These are phyloP conservation scores for Sutorius eximius DNA, from an alignment of 1,284 basidiomycete species.

Conservation along the genomic window DNA sequence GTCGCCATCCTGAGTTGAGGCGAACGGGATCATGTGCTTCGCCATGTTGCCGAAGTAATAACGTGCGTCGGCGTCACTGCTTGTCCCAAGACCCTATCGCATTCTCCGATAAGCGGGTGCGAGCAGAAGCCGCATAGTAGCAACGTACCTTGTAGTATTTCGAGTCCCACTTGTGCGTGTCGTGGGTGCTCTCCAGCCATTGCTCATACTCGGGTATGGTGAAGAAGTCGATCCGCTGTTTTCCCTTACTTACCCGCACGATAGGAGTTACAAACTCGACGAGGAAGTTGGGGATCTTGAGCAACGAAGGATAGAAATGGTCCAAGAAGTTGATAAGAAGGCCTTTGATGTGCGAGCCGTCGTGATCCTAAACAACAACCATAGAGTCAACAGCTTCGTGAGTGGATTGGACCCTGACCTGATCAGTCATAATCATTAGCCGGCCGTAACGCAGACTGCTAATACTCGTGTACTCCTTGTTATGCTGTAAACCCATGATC, in stretches of 20 bases:
- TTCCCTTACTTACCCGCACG: conserved; percentile 87
- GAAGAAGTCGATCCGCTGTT: conserved; percentile 87
- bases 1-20: conserved; percentile 80
- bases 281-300: conserved; percentile 90
- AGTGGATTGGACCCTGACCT: conserved; percentile 51
- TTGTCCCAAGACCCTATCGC: conserved; percentile 91
- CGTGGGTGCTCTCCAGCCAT: conserved; percentile 84
- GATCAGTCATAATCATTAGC: conserved; percentile 99
- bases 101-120: conserved; percentile 1
- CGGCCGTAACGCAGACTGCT: conserved; percentile 88
- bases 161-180: conserved; percentile 83
- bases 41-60: conserved; percentile 93
- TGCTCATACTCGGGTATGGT: conserved; percentile 97
- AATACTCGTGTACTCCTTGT: conserved; percentile 80
- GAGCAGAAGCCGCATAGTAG: neutral
- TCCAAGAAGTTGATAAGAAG: conserved; percentile 98
- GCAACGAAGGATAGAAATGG: conserved; percentile 93
- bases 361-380: conserved; percentile 77
- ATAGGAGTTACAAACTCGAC: conserved; percentile 99
- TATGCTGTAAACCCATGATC: conserved; percentile 95
- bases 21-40: conserved; percentile 94
- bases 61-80: conserved; percentile 83
- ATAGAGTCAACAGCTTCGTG: conserved; percentile 8
- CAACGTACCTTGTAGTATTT: conserved; percentile 93
- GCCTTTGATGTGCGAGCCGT: conserved; percentile 99